Base-by-base conservation (phyloP, 768 basidiomycete genomes). In the Tulasnella sp. region DNA sequence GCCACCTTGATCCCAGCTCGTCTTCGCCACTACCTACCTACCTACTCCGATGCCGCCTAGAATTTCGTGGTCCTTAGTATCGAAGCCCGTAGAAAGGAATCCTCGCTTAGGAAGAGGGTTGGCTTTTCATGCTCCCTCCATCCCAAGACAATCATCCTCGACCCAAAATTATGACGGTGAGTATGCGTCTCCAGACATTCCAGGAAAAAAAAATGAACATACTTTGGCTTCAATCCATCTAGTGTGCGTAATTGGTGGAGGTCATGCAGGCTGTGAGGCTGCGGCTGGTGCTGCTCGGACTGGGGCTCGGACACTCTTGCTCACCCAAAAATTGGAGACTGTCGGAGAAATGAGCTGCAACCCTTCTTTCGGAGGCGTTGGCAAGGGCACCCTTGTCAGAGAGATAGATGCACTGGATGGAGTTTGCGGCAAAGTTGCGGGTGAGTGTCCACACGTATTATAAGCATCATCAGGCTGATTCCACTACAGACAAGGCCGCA, bases 351-450 rank as follows among this genome's bases (percentile, higher is more conserved):
- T 97, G 80, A 95, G 93, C 29, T 97, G 95, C 80, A 97, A 97
- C 82, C 95, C 95, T 2, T 94, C 93, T 0, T 91, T 96, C 77
- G 95, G 95, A 8, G 94, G 94, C 25, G 90, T 97, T 3, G 95
- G 95, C 6, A 97, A 97, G 83, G 95, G 95, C 25, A 95, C 91
- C 0, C 85, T 97, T 38, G 93, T 96, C n/a, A 86, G 91, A 58
- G 95, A 97, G 82, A 89, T 97, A 6, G 95, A 97, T 80, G 95
- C 95, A 37, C 83, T 97, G 76, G 95, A 94, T 79, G 95, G 95
- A 2, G 80, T 96, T 12, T 94, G 94, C 86, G 95, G 92, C 1
- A 85, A 85, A 64, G 88, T 94, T n/a, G 88, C 92, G 78, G 94
- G 94, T 92, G 78, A 71, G 88, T 82, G 22, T 29, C 36, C 11